phyloP scores from a whole-genome alignment of 305 asterid genomes.

The Withania somnifera region DNA sequence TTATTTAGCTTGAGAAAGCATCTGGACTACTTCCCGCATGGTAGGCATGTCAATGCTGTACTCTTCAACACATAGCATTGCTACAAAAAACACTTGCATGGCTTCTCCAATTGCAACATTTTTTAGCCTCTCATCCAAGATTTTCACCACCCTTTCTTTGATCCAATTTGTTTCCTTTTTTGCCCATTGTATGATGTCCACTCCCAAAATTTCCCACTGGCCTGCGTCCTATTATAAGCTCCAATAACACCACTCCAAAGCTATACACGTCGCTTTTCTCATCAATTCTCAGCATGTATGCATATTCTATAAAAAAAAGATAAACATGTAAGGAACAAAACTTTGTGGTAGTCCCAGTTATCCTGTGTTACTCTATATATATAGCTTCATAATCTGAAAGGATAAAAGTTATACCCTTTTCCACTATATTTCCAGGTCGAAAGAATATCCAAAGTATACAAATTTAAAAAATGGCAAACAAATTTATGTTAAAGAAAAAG shows the following conservation, averaged over 20 bases:
- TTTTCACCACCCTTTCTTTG: slow-evolving; percentile 30
- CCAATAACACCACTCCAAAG: slow-evolving; percentile 35
- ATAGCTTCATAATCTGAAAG: background rate
- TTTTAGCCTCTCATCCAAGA: slow-evolving; percentile 27
- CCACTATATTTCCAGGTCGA: background rate
- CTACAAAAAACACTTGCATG: slow-evolving; percentile 34
- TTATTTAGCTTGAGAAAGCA: slow-evolving; percentile 38
- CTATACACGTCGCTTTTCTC: slow-evolving; percentile 46
- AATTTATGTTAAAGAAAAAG: background rate
- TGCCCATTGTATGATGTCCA: slow-evolving; percentile 31
- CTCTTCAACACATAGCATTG: slow-evolving; percentile 35
- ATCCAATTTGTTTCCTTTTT: slow-evolving; percentile 21
- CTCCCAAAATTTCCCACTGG: slow-evolving; percentile 36
- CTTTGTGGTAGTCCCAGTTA: background rate
- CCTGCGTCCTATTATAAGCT: slow-evolving; percentile 28
- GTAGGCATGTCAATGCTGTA: slow-evolving; percentile 31
- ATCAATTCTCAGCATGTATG: slow-evolving; percentile 36
- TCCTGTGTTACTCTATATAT: no score
- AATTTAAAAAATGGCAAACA: background rate
- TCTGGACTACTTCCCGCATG: slow-evolving; percentile 33
- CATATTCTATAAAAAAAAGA: slow-evolving; percentile 23
- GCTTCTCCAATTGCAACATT: slow-evolving; percentile 23
- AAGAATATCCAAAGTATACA: background rate
- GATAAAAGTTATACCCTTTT: background rate
- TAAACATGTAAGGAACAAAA: background rate